Percentiles rank a stretch among this genome's conserved stretches.
Conservation (phyloP, 371 early-diverging fungal species). For the Mucor velutinosus region DNA sequence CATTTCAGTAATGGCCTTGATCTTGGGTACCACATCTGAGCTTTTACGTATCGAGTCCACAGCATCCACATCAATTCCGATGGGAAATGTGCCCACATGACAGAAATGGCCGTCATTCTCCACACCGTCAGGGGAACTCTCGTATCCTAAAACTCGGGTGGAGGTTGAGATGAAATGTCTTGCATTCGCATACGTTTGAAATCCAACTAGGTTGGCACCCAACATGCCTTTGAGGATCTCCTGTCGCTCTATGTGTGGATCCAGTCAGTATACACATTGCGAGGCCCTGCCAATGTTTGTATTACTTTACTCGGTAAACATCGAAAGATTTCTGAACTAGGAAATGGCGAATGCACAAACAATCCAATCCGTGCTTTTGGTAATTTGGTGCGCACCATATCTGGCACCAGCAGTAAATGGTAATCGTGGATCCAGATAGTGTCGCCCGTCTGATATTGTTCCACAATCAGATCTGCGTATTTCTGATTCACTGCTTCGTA, state of each 20-base stretch:
- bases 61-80: constrained; percentile 88
- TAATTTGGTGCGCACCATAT: constrained; percentile 76
- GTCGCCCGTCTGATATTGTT: constrained; percentile 81
- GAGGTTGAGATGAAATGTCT: constrained; percentile 94
- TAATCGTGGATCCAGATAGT: constrained; percentile 99
- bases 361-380: constrained; percentile 91
- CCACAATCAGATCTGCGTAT: constrained; percentile 78
- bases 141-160: constrained; percentile 87
- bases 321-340: constrained; percentile 91
- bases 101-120: constrained; percentile 63
- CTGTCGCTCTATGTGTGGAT: constrained; percentile 63
- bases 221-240: constrained; percentile 92
- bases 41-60: constrained; percentile 43
- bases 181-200: constrained; percentile 96
- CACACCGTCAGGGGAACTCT: constrained; percentile 83
- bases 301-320: constrained; percentile 74
- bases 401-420: constrained; percentile 91
- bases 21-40: constrained; percentile 65
- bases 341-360: constrained; percentile 98
- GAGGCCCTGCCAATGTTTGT: neutral
- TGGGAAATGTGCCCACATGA: constrained; percentile 91
- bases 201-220: constrained; percentile 89
- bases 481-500: constrained; percentile 83
- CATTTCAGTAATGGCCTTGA: constrained; percentile 76
- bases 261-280: neutral